Percentiles rank a stretch among this genome's conserved stretches.
Evolutionary conservation across 108 stramenopile genomes (phyloP).

Genomic region (Thalassiosira profunda): DNA sequence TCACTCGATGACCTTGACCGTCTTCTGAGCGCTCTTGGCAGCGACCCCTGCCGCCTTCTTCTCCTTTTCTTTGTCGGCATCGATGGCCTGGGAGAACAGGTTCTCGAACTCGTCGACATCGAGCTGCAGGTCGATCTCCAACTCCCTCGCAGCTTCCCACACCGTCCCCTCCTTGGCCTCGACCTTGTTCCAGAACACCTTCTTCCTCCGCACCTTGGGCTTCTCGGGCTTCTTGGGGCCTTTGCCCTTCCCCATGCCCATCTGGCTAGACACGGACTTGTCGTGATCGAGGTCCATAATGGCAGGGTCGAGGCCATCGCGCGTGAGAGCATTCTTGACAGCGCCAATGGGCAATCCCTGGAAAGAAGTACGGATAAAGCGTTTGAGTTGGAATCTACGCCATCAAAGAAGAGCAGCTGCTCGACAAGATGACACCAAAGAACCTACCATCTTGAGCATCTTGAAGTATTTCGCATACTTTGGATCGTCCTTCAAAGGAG

Average conservation of each 20-base stretch:
- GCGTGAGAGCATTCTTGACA: slow-evolving; percentile 66
- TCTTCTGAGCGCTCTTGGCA: slow-evolving; percentile 24
- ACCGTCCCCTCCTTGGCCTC: slow-evolving; percentile 69
- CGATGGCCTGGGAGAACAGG: slow-evolving; percentile 76
- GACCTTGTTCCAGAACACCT: slow-evolving; percentile 86
- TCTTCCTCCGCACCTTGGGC: slow-evolving; percentile 77
- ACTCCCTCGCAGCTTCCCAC: slow-evolving; percentile 65
- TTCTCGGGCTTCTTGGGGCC: slow-evolving; percentile 38
- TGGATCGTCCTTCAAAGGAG: slow-evolving; percentile 16
- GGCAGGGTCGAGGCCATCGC: slow-evolving; percentile 67
- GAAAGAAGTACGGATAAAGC: background rate
- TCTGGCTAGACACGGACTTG: slow-evolving; percentile 14
- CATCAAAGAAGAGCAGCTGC: slow-evolving; percentile 6
- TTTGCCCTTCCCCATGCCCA: background rate
- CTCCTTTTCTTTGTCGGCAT: slow-evolving; percentile 57
- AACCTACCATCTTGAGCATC: slow-evolving; percentile 28
- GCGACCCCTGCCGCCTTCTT: slow-evolving; percentile 28
- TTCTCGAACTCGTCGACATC: slow-evolving; percentile 84
- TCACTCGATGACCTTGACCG: slow-evolving; percentile 79
- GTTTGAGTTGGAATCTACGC: background rate
- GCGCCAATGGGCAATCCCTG: slow-evolving; percentile 60
- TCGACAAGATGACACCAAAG: slow-evolving; percentile 21
- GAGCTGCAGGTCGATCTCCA: slow-evolving; percentile 57
- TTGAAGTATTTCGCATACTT: slow-evolving; percentile 33
- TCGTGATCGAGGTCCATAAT: slow-evolving; percentile 64